Base-by-base conservation (phyloP, 768 basidiomycete species). In the Kwoniella mangroviensis region DNA sequence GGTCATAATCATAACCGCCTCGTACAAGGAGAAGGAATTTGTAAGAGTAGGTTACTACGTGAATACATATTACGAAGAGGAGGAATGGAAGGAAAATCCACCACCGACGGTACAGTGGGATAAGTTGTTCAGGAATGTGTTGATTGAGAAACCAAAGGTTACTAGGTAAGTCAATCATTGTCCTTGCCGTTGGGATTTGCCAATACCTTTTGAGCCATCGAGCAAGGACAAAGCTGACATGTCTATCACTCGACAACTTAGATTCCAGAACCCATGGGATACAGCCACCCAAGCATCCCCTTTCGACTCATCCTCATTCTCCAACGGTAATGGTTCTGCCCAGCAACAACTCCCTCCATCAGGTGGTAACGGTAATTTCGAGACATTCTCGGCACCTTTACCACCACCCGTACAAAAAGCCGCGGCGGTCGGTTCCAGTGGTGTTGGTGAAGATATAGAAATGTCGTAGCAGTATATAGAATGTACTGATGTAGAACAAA, bases 31-130 rank as follows among this genome's bases (percentile, higher is more conserved):
- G 62, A 95, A 97, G 79, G 97, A 98, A 82, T 99, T 99, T 79
- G 96, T 99, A n/a, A 90, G 96, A 56, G 95, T 99, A 28, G 97
- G 97, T 7, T 98, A 99, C 82, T 99, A 99, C 83, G 97, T 98
- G 84, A 95, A 98, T 80, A 98, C 95, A 26, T 96, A 98, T 83
- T 98, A 98, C 80, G 96, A 97, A 82, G 93, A 92, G 76, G 92
- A 94, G 63, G 93, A 93, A 84, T 90, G 95, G 89, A 91, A 89
- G 81, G 87, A 89, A 79, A 87, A 84, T 15, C 91, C 90, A 17
- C 90, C 92, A 9, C 72, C 82, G 26, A 86, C 78, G 45, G 92
- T 93, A 62, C 83, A 88, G 79, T 91, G 94, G 80, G 91, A 94
- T 26, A 85, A 89, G 55, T 84, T 99, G 34, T 88, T 92, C 70